Base-by-base conservation (phyloP, 2,329 filamentous ascomycete genomes). In the Xylariaceae sp. region DNA sequence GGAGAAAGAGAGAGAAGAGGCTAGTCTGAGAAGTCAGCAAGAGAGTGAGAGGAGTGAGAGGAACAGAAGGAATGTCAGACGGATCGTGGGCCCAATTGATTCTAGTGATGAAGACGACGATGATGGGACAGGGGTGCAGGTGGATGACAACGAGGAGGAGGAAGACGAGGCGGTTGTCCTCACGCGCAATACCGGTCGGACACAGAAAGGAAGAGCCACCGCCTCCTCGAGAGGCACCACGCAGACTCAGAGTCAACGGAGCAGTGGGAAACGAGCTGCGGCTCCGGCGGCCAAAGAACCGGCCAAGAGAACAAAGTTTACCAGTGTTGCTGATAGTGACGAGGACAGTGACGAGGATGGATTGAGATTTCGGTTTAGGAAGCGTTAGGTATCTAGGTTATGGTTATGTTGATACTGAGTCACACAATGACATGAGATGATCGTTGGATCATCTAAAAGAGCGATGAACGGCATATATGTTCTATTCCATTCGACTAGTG, bases 341-440 rank as follows among this genome's bases (percentile, higher is more conserved):
- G 69, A 67, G 42, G 76, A 82, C 36, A 69, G 66, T 48, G 76
- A 82, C 33, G 80, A 83, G 42, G 80, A 83, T 52, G 80, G 77
- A 60, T 71, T 81, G 46, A 76, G 76, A 58, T 84, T 84, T 61
- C 73, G 74, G 48, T 84, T 83, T 63, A 75, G 78, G 31, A 76
- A 74, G 64, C 71, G 79, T 28, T 28, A 28, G 22, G 22, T 28
- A 28, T 28, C 22, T 28, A 5, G 4, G 7, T 28, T 7, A 28
- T 28, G 7, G 4, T 28, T 28, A 28, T 28, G 22, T 28, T 28
- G 7, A 28, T 28, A 28, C 22, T 28, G 22, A 28, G 22, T 28
- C 22, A 28, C n/a, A n/a, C n/a, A n/a, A n/a, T n/a, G n/a, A n/a
- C n/a, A n/a, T n/a, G n/a, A n/a, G n/a, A n/a, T 28, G 7, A 28